Evolutionary conservation across 768 basidiomycete species (phyloP).

Genomic region (Boletus edulis): DNA sequence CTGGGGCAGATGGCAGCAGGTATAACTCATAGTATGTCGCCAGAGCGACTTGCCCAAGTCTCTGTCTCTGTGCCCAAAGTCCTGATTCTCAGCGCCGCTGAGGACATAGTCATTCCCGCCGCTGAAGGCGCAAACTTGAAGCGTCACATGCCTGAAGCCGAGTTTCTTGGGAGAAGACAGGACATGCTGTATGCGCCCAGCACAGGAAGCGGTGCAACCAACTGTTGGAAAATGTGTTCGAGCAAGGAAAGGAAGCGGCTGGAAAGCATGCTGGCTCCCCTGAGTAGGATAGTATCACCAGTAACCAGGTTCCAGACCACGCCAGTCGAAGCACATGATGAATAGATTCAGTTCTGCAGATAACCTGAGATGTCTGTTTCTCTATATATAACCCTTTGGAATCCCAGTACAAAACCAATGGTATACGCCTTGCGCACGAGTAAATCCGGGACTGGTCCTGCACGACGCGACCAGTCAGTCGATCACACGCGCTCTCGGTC

Average conservation of each 20-base stretch:
- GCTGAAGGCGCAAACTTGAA: constrained; percentile 52
- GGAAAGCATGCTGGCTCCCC: no score
- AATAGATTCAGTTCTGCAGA: no score
- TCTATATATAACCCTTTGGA: no score
- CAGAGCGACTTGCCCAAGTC: constrained; percentile 46
- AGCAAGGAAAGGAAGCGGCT: constrained; percentile 40
- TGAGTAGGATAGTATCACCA: neutral
- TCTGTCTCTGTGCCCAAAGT: constrained; percentile 63
- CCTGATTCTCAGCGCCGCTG: constrained; percentile 62
- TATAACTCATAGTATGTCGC: constrained; percentile 58
- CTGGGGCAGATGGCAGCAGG: constrained; percentile 73
- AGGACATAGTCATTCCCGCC: constrained; percentile 57
- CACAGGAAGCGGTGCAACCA: constrained; percentile 47
- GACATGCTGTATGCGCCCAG: constrained; percentile 63
- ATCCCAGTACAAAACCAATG: no score
- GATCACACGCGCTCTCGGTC: neutral
- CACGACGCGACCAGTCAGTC: constrained; percentile 10
- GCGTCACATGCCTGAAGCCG: constrained; percentile 54
- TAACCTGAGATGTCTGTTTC: no score
- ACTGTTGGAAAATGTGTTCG: constrained; percentile 53
- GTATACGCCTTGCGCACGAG: constrained; percentile 82
- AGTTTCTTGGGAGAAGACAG: constrained; percentile 58
- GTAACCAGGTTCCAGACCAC: no score
- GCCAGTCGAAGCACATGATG: no score
- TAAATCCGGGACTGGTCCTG: constrained; percentile 82